Conservation (phyloP, 371 early-diverging fungal genomes). For the Massospora cicadina region DNA sequence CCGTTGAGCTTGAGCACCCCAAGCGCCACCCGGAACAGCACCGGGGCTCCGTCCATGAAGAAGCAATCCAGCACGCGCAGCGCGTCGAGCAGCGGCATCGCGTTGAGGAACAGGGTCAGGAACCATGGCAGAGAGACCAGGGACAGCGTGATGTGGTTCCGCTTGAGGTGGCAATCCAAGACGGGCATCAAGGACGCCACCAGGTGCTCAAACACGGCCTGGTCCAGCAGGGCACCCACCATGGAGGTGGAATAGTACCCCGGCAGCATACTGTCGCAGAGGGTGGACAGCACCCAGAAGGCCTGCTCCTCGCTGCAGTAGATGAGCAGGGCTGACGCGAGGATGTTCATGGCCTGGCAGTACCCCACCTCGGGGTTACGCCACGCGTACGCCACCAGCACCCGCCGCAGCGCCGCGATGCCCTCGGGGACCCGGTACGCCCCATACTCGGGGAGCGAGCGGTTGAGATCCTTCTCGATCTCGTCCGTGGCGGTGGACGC, state of each 20-base stretch:
- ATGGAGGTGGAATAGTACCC: conserved; percentile 93
- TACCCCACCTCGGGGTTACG: conserved; percentile 85
- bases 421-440: conserved; percentile 87
- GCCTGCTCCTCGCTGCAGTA: conserved; percentile 90
- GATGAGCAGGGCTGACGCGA: conserved; percentile 82
- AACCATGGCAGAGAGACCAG: conserved; percentile 94
- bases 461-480: conserved; percentile 92
- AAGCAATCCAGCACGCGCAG: conserved; percentile 84
- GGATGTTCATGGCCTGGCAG: conserved; percentile 98
- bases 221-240: conserved; percentile 92
- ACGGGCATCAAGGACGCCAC: conserved; percentile 61
- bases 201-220: conserved; percentile 80
- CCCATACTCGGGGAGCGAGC: conserved; percentile 80
- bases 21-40: conserved; percentile 83
- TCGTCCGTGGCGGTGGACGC: conserved; percentile 68
- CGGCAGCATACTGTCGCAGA: conserved; percentile 78
- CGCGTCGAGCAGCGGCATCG: conserved; percentile 74
- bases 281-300: conserved; percentile 76
- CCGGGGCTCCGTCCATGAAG: conserved; percentile 81
- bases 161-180: conserved; percentile 57
- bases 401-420: conserved; percentile 73
- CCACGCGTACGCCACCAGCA: conserved; percentile 71
- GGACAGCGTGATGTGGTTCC: conserved; percentile 80
- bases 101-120: conserved; percentile 81
- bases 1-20: conserved; percentile 88